Conservation (phyloP, 2,329 filamentous ascomycete species). For the Didymella arachidicola region DNA sequence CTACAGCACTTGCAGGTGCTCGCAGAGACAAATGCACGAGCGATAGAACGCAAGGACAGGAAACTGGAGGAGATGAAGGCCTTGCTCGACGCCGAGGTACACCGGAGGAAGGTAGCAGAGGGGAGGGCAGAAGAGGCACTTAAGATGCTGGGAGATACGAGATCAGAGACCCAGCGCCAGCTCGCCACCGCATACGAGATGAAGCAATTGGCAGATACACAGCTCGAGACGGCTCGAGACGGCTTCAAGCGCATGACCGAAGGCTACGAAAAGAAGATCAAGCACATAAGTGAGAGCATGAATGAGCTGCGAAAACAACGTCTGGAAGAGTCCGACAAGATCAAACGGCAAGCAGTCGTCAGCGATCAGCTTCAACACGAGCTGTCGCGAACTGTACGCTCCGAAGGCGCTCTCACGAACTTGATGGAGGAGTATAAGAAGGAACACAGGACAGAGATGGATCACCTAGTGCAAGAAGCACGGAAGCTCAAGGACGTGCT, state of each 20-base stretch:
- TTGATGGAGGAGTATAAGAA: constrained; percentile 71
- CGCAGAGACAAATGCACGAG: constrained; percentile 73
- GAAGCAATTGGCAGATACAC: constrained; percentile 62
- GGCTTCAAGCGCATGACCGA: constrained; percentile 74
- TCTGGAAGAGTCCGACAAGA: constrained; percentile 44
- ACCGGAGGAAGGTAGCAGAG: constrained; percentile 66
- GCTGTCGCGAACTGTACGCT: constrained; percentile 65
- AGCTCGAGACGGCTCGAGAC: constrained; percentile 73
- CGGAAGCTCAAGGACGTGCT: constrained; percentile 63
- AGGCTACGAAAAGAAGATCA: constrained; percentile 51
- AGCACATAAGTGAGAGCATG: constrained; percentile 61
- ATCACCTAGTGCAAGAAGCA: constrained; percentile 66
- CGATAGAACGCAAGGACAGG: constrained; percentile 75
- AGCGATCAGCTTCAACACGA: constrained; percentile 77
- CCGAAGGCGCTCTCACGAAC: constrained; percentile 68
- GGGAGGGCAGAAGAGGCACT: constrained; percentile 68
- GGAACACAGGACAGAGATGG: constrained; percentile 68
- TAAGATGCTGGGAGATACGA: constrained; percentile 68
- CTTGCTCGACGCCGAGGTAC: constrained; percentile 69
- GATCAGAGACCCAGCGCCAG: constrained; percentile 66
- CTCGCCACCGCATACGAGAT: constrained; percentile 64
- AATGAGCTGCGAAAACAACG: constrained; percentile 42
- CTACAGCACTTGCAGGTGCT: constrained; percentile 75
- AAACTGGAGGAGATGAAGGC: constrained; percentile 74
- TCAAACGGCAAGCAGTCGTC: constrained; percentile 67